These are phyloP conservation scores for Juglanconis juglandina DNA, from an alignment of 2,329 filamentous ascomycete genomes.

Conservation along the genomic window DNA sequence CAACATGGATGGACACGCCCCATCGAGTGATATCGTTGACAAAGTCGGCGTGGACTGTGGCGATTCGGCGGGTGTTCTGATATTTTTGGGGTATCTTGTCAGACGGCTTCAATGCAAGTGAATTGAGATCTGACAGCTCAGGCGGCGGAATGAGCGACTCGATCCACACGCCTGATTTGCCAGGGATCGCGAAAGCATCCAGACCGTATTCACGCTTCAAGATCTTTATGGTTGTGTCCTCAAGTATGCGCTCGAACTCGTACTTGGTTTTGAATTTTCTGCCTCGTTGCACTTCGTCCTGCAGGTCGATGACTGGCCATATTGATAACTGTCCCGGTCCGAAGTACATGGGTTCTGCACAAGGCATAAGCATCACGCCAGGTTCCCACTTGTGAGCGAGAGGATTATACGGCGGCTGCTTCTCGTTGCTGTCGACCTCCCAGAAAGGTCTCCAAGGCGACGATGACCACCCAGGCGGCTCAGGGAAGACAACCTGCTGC, in stretches of 20 bases:
- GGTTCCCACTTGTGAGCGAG: conserved; percentile 7
- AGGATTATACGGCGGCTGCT: not conserved
- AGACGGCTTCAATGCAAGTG: not conserved
- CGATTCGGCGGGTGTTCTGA: conserved; percentile 5
- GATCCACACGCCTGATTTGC: conserved; percentile 13
- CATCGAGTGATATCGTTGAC: conserved; percentile 12
- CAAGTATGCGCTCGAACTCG: conserved; percentile 10
- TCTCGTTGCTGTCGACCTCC: not conserved
- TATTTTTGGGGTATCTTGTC: not conserved
- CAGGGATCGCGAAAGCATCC: conserved; percentile 3
- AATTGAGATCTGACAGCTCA: not conserved
- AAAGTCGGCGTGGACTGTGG: conserved; percentile 10
- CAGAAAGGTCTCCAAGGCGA: not conserved
- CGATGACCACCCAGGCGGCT: conserved; percentile 10
- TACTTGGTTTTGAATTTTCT: conserved; percentile 2
- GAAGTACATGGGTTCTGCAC: conserved; percentile 15
- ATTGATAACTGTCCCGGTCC: conserved; percentile 16
- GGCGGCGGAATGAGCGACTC: conserved; percentile 6
- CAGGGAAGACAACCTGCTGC: conserved; percentile 6
- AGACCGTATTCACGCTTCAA: conserved; percentile 12
- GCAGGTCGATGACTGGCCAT: conserved; percentile 14
- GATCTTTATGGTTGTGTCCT: conserved; percentile 9
- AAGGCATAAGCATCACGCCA: conserved; percentile 13
- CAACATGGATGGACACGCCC: conserved; percentile 17
- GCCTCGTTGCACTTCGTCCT: conserved; percentile 2